Base-by-base conservation (phyloP, 148 eudicot species). In the Bassia scoparia region DNA sequence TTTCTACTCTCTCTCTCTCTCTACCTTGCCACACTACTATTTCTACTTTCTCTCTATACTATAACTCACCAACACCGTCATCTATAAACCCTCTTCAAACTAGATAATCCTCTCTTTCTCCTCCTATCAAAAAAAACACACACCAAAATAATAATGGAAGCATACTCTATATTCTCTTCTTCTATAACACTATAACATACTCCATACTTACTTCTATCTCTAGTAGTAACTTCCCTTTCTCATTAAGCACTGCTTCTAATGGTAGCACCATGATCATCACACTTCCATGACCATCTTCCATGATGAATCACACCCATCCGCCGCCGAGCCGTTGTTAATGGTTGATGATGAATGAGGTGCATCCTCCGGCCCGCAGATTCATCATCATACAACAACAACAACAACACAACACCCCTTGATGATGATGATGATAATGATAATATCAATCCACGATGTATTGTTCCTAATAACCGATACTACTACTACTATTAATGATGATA, bases 201-300 rank as follows among this genome's bases (percentile, higher is more conserved):
- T 80, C 79, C 82, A 63, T 54, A n/a, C n/a, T n/a, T n/a, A n/a
- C 79, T 14, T 71, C 79, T 55, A 71, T 76, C 26, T n/a, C 79
- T 67, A 76, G 43, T 29, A 71, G 26, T 63, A 65, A 59, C 44
- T 72, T 72, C 46, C 77, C 83, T 56, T 80, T 76, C 48, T 70
- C 71, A 44, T 29, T 56, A 26, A 69, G 43, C 71, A 37, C 53
- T 33, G 52, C 58, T 4, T 59, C 67, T 4, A 59, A 15, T 26
- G 12, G 29, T n/a, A 61, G 2, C 61, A 69, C 7, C 37, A n/a
- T 24, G 4, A 60, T 18, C 15, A 21, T 31, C 24, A 67, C 34
- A 41, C 41, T 2, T 16, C 50, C 46, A 70, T 9, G 27, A 50
- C 6, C 24, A 24, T 37, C 6, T 61, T 62, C 31, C 37, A 44